Base-by-base conservation (phyloP, 306 rosid genomes). In the Adenanthera pavonina region DNA sequence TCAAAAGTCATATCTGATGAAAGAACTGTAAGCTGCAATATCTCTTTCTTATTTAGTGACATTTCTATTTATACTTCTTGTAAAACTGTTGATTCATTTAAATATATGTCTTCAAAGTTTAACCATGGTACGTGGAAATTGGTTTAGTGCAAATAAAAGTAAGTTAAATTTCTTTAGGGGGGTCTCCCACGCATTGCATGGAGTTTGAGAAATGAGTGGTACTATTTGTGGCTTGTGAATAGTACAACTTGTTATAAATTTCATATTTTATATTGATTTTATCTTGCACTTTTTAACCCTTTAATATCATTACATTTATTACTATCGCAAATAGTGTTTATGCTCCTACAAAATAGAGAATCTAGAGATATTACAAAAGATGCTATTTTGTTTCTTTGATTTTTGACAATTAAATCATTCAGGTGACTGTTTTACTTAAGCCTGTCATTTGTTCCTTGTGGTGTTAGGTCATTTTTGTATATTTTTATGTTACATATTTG, bases 1-100 rank as follows among this genome's bases (percentile, higher is more conserved):
- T 95, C 99, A 47, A 95, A 95, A 95, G 97, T 95, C 40, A 80
- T 92, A 74, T 86, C 96, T 19, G 92, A 84, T 30, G 98, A 95
- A 84, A 85, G 91, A 75, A 92, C 99, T 19, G 99, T 95, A 88
- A 91, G 98, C 77, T 80, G 59, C 84, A 51, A 38, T 44, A 16
- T 84, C 74, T 72, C 60, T 25, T 83, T 77, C 70, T 82, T 79
- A 13, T 48, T 75, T 49, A 40, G 66, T 74, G 41, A 72, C 20
- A 34, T 79, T 83, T 82, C 65, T 35, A 38, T 79, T 80, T 82
- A 60, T 71, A 7, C 13, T 12, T 11, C 11, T 46, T 19, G n/a
- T 43, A 68, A n/a, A 14, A 25, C 35, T 47, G 59, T 70, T 25
- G 14, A 46, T 47, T 46, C 41, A 3, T 44, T 11, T 44, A 49